These are phyloP conservation scores for Wickerhamiella allomyrinae DNA, from an alignment of 805 yeast species.

Conservation along the genomic window DNA sequence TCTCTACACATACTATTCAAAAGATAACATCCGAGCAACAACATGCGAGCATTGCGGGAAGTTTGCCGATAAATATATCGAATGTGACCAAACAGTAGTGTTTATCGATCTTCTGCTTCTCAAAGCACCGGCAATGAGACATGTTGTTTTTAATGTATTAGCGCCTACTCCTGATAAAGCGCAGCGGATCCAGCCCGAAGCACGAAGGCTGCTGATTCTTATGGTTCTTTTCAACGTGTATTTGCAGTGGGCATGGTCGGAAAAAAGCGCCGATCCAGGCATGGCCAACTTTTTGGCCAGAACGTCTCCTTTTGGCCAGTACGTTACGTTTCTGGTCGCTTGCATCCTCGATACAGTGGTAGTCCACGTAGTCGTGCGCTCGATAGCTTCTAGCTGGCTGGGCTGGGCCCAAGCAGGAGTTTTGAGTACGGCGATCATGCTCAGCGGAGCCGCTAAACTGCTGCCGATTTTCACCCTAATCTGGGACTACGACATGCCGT, in stretches of 20 bases:
- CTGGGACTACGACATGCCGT: slow-evolving; percentile 88
- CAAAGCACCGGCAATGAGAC: slow-evolving; percentile 70
- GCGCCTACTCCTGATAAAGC: slow-evolving; percentile 5
- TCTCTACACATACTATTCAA: slow-evolving; percentile 58
- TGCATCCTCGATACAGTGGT: slow-evolving; percentile 25
- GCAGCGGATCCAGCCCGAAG: slow-evolving; percentile 2
- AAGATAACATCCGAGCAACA: slow-evolving; percentile 65
- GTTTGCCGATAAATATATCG: slow-evolving; percentile 83
- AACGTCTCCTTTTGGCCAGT: slow-evolving; percentile 26
- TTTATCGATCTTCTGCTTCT: slow-evolving; percentile 71
- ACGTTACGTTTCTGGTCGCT: slow-evolving; percentile 24
- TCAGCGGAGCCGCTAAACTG: slow-evolving; percentile 66
- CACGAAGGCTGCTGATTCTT: slow-evolving; percentile 41
- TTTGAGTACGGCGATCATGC: slow-evolving; percentile 52
- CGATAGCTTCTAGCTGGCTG: slow-evolving; percentile 23
- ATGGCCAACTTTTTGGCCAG: slow-evolving; percentile 16
- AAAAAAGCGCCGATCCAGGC: slow-evolving; percentile 31
- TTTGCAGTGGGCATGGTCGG: slow-evolving; percentile 83
- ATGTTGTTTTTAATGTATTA: slow-evolving; percentile 62
- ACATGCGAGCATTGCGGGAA: slow-evolving; percentile 57
- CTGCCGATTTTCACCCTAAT: slow-evolving; percentile 87
- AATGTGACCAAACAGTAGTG: slow-evolving; percentile 69
- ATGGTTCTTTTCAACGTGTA: slow-evolving; percentile 76
- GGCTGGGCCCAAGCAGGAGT: slow-evolving; percentile 29
- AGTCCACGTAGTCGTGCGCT: slow-evolving; percentile 26